Conservation (phyloP, 2,329 filamentous ascomycete genomes). For the Colletotrichum godetiae region DNA sequence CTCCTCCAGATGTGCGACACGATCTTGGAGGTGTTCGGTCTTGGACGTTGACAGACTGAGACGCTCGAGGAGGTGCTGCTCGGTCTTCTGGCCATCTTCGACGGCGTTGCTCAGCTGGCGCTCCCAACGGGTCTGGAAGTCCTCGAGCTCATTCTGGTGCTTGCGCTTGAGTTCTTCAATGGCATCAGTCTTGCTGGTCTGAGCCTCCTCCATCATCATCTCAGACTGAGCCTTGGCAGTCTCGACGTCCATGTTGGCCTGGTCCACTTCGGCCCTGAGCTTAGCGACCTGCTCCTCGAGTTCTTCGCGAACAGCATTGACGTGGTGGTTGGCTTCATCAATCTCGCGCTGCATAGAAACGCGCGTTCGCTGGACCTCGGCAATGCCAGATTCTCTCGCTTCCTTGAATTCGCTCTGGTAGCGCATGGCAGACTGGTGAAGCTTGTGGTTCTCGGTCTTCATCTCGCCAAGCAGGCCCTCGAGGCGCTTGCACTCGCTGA, state of each 20-base stretch:
- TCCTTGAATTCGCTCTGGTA: slow-evolving; percentile 88
- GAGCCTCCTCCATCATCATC: slow-evolving; percentile 84
- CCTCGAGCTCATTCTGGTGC: slow-evolving; percentile 77
- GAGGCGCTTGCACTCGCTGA: slow-evolving; percentile 71
- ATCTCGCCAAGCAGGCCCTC: slow-evolving; percentile 67
- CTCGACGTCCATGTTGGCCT: slow-evolving; percentile 81
- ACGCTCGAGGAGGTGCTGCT: slow-evolving; percentile 83
- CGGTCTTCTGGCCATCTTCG: slow-evolving; percentile 85
- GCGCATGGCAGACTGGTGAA: slow-evolving; percentile 75
- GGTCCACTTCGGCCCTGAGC: slow-evolving; percentile 80
- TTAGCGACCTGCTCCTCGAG: slow-evolving; percentile 83
- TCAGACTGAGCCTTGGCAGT: slow-evolving; percentile 84
- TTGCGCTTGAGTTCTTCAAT: slow-evolving; percentile 64
- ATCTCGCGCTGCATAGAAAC: slow-evolving; percentile 84
- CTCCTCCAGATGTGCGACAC: slow-evolving; percentile 86
- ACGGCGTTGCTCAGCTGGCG: slow-evolving; percentile 77
- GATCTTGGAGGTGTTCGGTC: slow-evolving; percentile 86
- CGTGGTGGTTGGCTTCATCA: slow-evolving; percentile 85
- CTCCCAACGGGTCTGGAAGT: slow-evolving; percentile 80
- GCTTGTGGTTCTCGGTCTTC: slow-evolving; percentile 75
- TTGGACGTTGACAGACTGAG: slow-evolving; percentile 86
- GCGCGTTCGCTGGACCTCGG: slow-evolving; percentile 84
- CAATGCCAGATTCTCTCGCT: slow-evolving; percentile 80
- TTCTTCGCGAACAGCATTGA: slow-evolving; percentile 84
- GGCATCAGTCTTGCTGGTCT: slow-evolving; percentile 72